Base-by-base conservation (phyloP, 257 asterid genomes). In the Fraxinus cuspidata region DNA sequence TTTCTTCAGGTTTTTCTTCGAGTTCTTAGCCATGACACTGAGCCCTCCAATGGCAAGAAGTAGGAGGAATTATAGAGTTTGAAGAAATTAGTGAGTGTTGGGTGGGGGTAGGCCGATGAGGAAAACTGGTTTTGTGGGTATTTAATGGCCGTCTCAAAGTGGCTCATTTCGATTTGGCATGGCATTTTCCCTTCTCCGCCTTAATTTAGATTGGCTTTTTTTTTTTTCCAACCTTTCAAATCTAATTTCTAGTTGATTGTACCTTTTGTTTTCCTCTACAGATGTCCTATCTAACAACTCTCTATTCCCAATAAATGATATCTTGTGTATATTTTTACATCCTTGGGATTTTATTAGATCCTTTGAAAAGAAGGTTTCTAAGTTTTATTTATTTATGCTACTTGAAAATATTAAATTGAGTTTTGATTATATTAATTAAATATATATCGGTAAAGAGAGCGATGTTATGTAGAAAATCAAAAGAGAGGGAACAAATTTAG, bases 21-120 rank as follows among this genome's bases (percentile, higher is more conserved):
- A 81, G 42, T 94, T 88, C 87, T 89, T 91, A 35, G 96, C 95
- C 97, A 92, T 94, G 60, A 84, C 70, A 60, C 68, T 10, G 6
- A 60, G 15, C 16, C 8, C 68, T 60, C 32, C 32, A 21, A 60
- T 10, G 65, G 25, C 25, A 21, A 19, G 11, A 56, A 56, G 65
- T 1, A 1, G 31, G 11, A 56, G 65, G 25, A 56, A 18, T 56
- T 56, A n/a, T 56, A 51, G 63, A 15, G 63, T 18, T 51, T 51
- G 13, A 58, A 58, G 67, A 58, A 58, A 18, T 2, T 19, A 58
- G 19, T 13, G 19, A 10, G 19, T 40, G 19, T n/a, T 25, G 31
- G 12, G 8, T 35, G 2, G 27, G 12, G 6, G 16, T 23, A 8
- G 19, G 18, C 23, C 5, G 63, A 51, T 19, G 63, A 18, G 5